Base-by-base conservation (phyloP, 768 basidiomycete species). In the Kwoniella shandongensis region DNA sequence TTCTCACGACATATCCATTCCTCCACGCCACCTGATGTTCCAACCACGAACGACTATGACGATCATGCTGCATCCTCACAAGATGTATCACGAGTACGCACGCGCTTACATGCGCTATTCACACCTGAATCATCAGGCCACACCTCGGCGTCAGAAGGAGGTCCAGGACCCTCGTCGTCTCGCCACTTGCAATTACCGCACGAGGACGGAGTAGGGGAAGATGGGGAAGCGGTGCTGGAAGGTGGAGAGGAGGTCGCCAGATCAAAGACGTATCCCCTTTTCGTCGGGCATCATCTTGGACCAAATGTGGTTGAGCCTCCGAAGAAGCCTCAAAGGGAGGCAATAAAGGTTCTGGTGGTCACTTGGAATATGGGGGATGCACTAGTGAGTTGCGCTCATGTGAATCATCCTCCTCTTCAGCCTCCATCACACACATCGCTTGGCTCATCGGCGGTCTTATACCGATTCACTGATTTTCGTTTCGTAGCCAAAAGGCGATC, bases 281-380 rank as follows among this genome's bases (percentile, higher is more conserved):
- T 25, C 12, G 12, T 27, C 12, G 50, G 32, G 40, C 36, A 36
- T 3, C 7, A 22, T 26, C 20, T 22, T 2, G 38, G 38, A 4
- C 30, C n/a, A 29, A 39, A 18, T 25, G 25, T 49, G 22, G 53
- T 51, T 41, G 32, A 40, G 40, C 48, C 59, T 13, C 39, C 48
- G 8, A 45, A 41, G 17, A 47, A 41, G 26, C 57, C n/a, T n/a
- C n/a, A 73, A 41, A 51, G 72, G 27, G 58, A 72, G 5, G 64
- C 69, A 4, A 73, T 76, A 53, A 76, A 75, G 57, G 69, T 76
- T 20, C 57, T 70, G 20, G 56, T 75, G 40, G 61, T 69, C 22
- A 73, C 72, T 42, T 76, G 75, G 75, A 76, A 76, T 46, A 70
- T 76, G 68, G 75, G 73, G 4, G 75, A 76, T 61, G 66, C 73